These are phyloP conservation scores for Gossypium trilobum DNA, from an alignment of 441 rosid genomes.

Conservation along the genomic window DNA sequence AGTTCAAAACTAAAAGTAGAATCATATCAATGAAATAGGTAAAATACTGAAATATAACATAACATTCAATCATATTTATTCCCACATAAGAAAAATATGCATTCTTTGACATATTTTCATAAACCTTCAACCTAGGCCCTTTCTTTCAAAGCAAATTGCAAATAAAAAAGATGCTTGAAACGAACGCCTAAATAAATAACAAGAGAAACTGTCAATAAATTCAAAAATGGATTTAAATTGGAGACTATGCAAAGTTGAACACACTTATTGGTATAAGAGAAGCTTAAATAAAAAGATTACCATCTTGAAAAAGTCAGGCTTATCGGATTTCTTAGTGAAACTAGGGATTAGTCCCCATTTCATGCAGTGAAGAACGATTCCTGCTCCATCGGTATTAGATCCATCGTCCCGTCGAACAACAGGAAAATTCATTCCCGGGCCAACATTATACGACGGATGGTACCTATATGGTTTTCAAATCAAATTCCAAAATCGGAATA, in stretches of 20 bases:
- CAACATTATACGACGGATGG: constrained; percentile 61
- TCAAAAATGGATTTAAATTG: not conserved
- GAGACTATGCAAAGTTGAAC: not conserved
- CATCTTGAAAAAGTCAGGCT: constrained; percentile 82
- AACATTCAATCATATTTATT: not conserved
- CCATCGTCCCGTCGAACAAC: constrained; percentile 49
- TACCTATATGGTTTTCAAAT: constrained; percentile 32
- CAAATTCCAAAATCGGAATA: not conserved
- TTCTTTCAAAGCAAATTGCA: not conserved
- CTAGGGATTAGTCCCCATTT: constrained; percentile 80
- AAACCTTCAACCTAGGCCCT: not conserved
- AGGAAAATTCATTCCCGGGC: constrained; percentile 59
- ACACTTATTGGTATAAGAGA: not conserved
- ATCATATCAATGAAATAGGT: not conserved
- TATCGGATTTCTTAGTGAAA: constrained; percentile 65
- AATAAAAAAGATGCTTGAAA: not conserved
- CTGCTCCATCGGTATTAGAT: constrained; percentile 34
- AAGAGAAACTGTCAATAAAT: not conserved
- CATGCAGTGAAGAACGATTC: constrained; percentile 61
- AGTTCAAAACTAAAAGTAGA: not conserved
- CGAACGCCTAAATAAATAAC: not conserved
- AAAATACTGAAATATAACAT: not conserved
- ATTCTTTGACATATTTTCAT: not conserved
- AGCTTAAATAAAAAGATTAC: constrained; percentile 22
- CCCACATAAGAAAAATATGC: not conserved